Evolutionary conservation across 371 early-diverging fungal species (phyloP).

Genomic region (Nosema muscidifuracis): DNA sequence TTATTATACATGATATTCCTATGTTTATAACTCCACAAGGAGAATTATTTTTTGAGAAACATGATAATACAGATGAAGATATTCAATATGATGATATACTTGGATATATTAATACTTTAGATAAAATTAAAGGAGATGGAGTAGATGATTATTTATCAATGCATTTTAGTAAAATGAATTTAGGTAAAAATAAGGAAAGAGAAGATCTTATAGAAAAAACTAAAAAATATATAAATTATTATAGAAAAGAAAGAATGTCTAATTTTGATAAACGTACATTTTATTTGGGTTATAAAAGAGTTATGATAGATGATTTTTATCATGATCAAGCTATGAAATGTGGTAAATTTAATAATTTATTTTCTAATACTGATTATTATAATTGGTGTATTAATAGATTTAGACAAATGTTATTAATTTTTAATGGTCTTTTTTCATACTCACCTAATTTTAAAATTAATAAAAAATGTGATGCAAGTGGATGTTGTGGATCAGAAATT

Average conservation of each 20-base stretch:
- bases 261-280: conserved; percentile 40
- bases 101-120: conserved; percentile 22
- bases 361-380: conserved; percentile 38
- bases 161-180: conserved; percentile 18
- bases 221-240: conserved; percentile 11
- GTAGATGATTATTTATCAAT: conserved; percentile 14
- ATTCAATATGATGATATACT: conserved; percentile 32
- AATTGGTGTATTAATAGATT: conserved; percentile 32
- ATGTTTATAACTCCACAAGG: conserved; percentile 97
- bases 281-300: background rate
- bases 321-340: conserved; percentile 3
- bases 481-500: conserved; percentile 15
- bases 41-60: conserved; percentile 87
- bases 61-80: conserved; percentile 13
- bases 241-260: conserved; percentile 16
- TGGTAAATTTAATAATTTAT: conserved; percentile 39
- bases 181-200: conserved; percentile 20
- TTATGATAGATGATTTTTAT: conserved; percentile 15
- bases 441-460: conserved; percentile 1
- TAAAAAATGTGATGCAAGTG: conserved; percentile 4
- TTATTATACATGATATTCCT: conserved; percentile 64
- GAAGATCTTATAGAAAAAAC: conserved; percentile 5
- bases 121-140: conserved; percentile 22
- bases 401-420: conserved; percentile 30
- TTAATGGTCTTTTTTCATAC: conserved; percentile 21